phyloP scores from a whole-genome alignment of 1,284 basidiomycete species.

The Leccinum holopus region DNA sequence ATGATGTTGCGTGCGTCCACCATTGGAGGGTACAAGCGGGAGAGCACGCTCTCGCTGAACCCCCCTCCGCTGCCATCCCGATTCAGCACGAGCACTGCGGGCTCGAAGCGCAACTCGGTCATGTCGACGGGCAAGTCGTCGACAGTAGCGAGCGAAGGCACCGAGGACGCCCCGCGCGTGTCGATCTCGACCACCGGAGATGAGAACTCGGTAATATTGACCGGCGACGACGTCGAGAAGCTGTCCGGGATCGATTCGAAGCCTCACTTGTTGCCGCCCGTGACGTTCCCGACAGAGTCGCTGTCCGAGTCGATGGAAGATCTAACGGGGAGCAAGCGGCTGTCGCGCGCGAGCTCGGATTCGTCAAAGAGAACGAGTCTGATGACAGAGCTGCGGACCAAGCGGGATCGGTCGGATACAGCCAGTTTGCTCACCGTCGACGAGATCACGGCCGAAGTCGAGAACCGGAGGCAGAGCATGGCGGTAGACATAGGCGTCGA shows the following conservation, averaged over 20 bases:
- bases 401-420: slow-evolving; percentile 82
- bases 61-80: slow-evolving; percentile 46
- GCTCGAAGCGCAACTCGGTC: slow-evolving; percentile 55
- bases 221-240: slow-evolving; percentile 44
- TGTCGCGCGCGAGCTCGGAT: slow-evolving; percentile 45
- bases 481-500: slow-evolving; percentile 44
- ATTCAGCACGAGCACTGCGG: slow-evolving; percentile 67
- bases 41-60: slow-evolving; percentile 50
- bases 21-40: slow-evolving; percentile 39
- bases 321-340: slow-evolving; percentile 39
- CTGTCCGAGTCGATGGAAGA: slow-evolving; percentile 75
- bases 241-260: slow-evolving; percentile 34
- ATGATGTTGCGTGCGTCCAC: slow-evolving; percentile 58
- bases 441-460: slow-evolving; percentile 96
- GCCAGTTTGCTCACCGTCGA: slow-evolving; percentile 95
- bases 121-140: slow-evolving; percentile 46
- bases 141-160: slow-evolving; percentile 25
- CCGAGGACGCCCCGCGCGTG: slow-evolving; percentile 55
- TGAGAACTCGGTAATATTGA: slow-evolving; percentile 57
- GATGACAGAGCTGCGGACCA: slow-evolving; percentile 74
- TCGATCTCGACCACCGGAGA: slow-evolving; percentile 68
- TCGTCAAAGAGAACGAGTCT: slow-evolving; percentile 75
- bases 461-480: slow-evolving; percentile 69
- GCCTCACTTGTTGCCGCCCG: slow-evolving; percentile 75
- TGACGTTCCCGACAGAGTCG: slow-evolving; percentile 75